phyloP scores from a whole-genome alignment of 805 yeast genomes.

The Hermanozyma aechmeae region DNA sequence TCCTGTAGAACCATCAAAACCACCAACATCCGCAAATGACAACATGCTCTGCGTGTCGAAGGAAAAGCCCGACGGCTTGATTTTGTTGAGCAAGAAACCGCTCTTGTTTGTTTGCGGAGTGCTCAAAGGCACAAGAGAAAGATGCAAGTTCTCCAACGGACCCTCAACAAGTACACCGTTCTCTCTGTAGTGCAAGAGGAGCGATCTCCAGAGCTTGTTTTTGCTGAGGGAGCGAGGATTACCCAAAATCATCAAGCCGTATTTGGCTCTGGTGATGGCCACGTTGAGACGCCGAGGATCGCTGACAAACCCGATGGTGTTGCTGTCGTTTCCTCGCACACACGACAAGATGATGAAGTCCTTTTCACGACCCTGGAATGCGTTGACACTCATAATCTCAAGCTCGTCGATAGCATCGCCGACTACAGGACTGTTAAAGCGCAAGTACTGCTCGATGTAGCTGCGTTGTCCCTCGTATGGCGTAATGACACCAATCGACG shows the following conservation, averaged over 20 bases:
- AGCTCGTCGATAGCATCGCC: conserved; percentile 60
- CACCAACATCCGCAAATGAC: too few relatives aligned
- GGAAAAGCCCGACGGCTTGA: too few relatives aligned
- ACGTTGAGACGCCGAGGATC: conserved; percentile 38
- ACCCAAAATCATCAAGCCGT: conserved; percentile 52
- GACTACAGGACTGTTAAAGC: conserved; percentile 41
- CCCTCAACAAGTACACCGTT: conserved; percentile 89
- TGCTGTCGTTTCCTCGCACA: conserved; percentile 34
- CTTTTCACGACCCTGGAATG: conserved; percentile 36
- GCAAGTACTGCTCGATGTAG: conserved; percentile 70
- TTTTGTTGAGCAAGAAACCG: too few relatives aligned
- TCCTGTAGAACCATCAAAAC: too few relatives aligned
- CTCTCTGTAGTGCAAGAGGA: conserved; percentile 71
- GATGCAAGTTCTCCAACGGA: conserved; percentile 66
- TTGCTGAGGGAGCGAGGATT: conserved; percentile 70
- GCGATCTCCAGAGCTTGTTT: conserved; percentile 69
- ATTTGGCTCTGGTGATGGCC: conserved; percentile 35
- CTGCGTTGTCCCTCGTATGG: conserved; percentile 94
- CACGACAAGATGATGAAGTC: conserved; percentile 34
- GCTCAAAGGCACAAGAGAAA: conserved; percentile 49
- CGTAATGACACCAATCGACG: conserved; percentile 75
- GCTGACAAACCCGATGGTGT: conserved; percentile 31
- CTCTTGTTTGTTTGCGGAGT: too few relatives aligned
- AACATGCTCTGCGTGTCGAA: too few relatives aligned
- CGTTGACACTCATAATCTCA: conserved; percentile 64